Evolutionary conservation across 805 yeast genomes (phyloP).

Genomic region (Starmerella floricola): DNA sequence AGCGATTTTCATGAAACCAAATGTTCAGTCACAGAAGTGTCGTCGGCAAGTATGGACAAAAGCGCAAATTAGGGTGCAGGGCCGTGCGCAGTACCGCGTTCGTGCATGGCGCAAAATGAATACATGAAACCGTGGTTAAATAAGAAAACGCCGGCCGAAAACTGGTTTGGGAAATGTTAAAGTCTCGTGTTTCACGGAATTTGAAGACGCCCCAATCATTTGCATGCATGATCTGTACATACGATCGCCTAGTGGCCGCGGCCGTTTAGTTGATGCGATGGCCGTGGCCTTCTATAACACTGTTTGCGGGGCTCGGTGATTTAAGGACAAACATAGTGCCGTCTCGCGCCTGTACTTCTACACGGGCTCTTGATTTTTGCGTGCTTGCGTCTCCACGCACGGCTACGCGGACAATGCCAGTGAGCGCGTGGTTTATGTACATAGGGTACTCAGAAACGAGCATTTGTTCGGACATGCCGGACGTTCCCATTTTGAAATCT

Average conservation of each 20-base stretch:
- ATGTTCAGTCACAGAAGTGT: too few species aligned
- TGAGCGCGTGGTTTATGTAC: not conserved
- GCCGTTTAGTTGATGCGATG: not conserved
- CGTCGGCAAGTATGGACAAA: too few species aligned
- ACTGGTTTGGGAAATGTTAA: not conserved
- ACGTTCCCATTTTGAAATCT: slow-evolving; percentile 9
- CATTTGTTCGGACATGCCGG: slow-evolving; percentile 12
- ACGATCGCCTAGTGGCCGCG: too few species aligned
- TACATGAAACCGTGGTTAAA: too few species aligned
- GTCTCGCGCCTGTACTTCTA: slow-evolving; percentile 8
- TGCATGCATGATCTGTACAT: not conserved
- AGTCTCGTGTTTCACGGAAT: not conserved
- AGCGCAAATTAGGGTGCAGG: too few species aligned
- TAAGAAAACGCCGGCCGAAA: too few species aligned
- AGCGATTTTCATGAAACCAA: too few species aligned
- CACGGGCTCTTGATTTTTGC: not conserved
- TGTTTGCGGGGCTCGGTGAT: not conserved
- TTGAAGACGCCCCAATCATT: not conserved
- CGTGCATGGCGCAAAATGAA: too few species aligned
- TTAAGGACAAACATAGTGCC: slow-evolving; percentile 1
- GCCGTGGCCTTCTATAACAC: slow-evolving; percentile 8
- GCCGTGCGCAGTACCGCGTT: too few species aligned
- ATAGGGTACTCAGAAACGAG: slow-evolving; percentile 11
- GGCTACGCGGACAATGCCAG: slow-evolving; percentile 10
- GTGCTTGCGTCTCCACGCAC: not conserved